Conservation (phyloP, 139 green algal species). For the Ettlia oleoabundans region DNA sequence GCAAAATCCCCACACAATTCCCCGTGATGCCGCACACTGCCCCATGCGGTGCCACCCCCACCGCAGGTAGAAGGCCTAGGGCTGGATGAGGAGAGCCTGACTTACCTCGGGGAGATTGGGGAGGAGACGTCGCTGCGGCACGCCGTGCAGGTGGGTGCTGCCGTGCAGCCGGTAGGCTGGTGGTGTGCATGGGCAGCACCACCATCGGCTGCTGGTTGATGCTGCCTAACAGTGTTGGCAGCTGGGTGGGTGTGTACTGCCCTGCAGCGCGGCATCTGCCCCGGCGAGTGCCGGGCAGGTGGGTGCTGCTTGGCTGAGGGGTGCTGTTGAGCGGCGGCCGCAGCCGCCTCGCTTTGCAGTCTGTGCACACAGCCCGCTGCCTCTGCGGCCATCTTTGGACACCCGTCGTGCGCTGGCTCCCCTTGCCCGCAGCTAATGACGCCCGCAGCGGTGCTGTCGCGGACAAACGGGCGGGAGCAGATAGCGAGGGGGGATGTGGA, state of each 20-base stretch:
- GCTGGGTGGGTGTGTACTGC: not conserved
- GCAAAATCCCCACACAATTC: too few species aligned
- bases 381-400: not conserved
- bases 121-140: constrained; percentile 86
- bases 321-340: too few species aligned
- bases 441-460: constrained; percentile 76
- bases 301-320: not conserved
- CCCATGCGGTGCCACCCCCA: too few species aligned
- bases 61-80: constrained; percentile 92
- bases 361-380: too few species aligned
- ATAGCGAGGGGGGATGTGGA: constrained; percentile 78
- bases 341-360: too few species aligned
- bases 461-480: constrained; percentile 64
- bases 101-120: constrained; percentile 85
- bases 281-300: not conserved
- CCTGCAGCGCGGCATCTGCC: too few species aligned
- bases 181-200: not conserved
- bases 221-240: too few species aligned
- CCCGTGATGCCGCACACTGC: too few species aligned
- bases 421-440: constrained; percentile 89
- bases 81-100: constrained; percentile 91
- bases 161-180: not conserved
- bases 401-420: not conserved
- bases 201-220: too few species aligned
- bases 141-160: constrained; percentile 34